A percentile compares a stretch with the other conserved stretches of the same genome.
phyloP scores from a whole-genome alignment of 331 rosid genomes.

The Saraca asoca region DNA sequence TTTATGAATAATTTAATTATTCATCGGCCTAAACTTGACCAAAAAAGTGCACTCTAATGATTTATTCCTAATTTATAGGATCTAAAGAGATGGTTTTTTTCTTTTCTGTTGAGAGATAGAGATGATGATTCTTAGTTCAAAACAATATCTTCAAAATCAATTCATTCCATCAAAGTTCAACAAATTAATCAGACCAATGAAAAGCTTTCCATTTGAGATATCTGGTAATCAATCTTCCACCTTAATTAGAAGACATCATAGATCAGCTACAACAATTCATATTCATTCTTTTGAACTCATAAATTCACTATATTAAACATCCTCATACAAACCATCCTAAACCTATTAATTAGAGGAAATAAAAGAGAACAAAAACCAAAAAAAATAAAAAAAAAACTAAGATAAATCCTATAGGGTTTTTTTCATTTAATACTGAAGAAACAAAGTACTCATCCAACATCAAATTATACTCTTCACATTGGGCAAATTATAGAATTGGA shows the following conservation, averaged over 20 bases:
- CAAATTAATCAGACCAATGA: not conserved
- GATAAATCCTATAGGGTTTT: slow-evolving; percentile 67
- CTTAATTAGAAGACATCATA: not conserved
- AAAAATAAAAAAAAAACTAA: not conserved
- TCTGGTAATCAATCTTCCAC: no score
- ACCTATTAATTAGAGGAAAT: slow-evolving; percentile 23
- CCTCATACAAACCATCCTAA: slow-evolving; percentile 48
- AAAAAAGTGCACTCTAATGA: slow-evolving; percentile 16
- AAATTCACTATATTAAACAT: slow-evolving; percentile 45
- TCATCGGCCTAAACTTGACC: slow-evolving; percentile 23
- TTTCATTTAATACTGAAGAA: slow-evolving; percentile 35
- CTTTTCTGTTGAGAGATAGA: not conserved
- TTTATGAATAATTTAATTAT: slow-evolving; percentile 23
- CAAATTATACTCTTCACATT: slow-evolving; percentile 25
- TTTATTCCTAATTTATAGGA: not conserved
- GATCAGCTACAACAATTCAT: slow-evolving; percentile 19
- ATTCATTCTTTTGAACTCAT: slow-evolving; percentile 34
- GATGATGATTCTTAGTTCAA: slow-evolving; percentile 16
- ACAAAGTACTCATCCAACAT: slow-evolving; percentile 39
- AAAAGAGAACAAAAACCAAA: not conserved
- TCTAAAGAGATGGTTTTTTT: no score
- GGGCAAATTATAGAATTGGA: slow-evolving; percentile 23
- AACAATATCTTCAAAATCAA: slow-evolving; percentile 29
- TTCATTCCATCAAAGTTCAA: slow-evolving; percentile 18
- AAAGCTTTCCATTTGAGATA: not conserved